Percentiles rank a stretch among this genome's conserved stretches.
phyloP scores from a whole-genome alignment of 2,329 filamentous ascomycete genomes.

The Ophiostoma populinum region DNA sequence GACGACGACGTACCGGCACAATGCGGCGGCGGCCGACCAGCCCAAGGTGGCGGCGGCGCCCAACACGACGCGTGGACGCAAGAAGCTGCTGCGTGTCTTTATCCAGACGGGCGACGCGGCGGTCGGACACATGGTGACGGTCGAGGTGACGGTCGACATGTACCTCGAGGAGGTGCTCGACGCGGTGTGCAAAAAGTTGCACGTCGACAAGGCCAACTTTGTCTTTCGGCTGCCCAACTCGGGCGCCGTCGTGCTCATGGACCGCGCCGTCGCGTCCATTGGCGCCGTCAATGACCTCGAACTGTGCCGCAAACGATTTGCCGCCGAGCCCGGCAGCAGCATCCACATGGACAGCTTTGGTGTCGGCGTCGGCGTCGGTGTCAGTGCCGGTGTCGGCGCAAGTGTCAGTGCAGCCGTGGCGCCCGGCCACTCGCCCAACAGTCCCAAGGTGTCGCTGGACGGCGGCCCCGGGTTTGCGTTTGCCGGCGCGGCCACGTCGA shows the following conservation, averaged over 20 bases:
- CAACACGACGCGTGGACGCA: conserved; percentile 38
- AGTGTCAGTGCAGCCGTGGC: too few species aligned
- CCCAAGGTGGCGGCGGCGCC: conserved; percentile 29
- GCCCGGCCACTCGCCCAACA: too few species aligned
- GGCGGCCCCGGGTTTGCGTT: conserved; percentile 28
- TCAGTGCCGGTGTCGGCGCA: too few species aligned
- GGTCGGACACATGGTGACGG: conserved; percentile 54
- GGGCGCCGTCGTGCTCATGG: conserved; percentile 56
- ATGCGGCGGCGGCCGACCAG: conserved; percentile 38
- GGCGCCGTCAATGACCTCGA: conserved; percentile 61
- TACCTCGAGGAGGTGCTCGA: conserved; percentile 73
- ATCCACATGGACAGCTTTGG: not conserved
- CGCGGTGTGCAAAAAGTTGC: conserved; percentile 57
- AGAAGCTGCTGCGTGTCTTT: conserved; percentile 55
- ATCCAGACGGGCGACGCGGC: conserved; percentile 52
- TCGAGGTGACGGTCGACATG: conserved; percentile 66
- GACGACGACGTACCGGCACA: conserved; percentile 40
- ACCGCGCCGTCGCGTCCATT: conserved; percentile 64
- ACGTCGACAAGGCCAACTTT: conserved; percentile 63
- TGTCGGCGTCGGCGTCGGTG: conserved; percentile 32
- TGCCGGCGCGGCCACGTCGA: conserved; percentile 20
- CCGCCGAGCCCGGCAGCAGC: conserved; percentile 32
- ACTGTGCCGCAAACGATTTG: conserved; percentile 56
- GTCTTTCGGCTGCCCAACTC: conserved; percentile 63
- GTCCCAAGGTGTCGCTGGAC: conserved; percentile 44